Percentiles rank a stretch among this genome's conserved stretches.
These are phyloP conservation scores for Tricladium varicosporioides DNA, from an alignment of 2,329 filamentous ascomycete genomes.

Conservation along the genomic window DNA sequence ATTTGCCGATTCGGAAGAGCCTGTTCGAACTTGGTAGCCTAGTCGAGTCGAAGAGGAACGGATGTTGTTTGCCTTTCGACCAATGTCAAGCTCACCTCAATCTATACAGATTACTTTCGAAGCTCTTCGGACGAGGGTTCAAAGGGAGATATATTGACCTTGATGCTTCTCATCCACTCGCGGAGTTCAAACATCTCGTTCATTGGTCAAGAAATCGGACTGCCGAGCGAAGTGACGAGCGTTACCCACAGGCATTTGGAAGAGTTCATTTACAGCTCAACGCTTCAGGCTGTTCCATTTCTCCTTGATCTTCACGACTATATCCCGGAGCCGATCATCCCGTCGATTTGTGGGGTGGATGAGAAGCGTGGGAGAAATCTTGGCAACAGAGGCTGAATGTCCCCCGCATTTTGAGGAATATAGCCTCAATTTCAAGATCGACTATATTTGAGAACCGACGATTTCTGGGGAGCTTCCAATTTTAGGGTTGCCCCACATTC, in stretches of 20 bases:
- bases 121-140: not conserved
- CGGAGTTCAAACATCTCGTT: not conserved
- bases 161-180: not conserved
- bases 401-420: constrained; percentile 6
- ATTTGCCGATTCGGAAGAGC: not conserved
- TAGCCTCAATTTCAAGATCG: constrained; percentile 4
- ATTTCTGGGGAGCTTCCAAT: too few species aligned
- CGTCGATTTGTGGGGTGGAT: not conserved
- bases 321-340: not conserved
- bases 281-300: not conserved
- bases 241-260: not conserved
- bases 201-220: not conserved
- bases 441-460: too few species aligned
- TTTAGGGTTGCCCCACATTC: too few species aligned
- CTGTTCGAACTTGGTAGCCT: not conserved
- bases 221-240: not conserved
- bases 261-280: not conserved
- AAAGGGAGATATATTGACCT: not conserved
- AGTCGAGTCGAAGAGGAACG: not conserved
- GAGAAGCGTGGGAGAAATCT: not conserved
- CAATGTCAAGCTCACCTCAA: not conserved
- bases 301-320: not conserved
- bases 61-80: not conserved
- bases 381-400: constrained; percentile 10
- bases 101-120: not conserved